Conservation (phyloP, 257 asterid genomes). For the Cruciata laevipes region DNA sequence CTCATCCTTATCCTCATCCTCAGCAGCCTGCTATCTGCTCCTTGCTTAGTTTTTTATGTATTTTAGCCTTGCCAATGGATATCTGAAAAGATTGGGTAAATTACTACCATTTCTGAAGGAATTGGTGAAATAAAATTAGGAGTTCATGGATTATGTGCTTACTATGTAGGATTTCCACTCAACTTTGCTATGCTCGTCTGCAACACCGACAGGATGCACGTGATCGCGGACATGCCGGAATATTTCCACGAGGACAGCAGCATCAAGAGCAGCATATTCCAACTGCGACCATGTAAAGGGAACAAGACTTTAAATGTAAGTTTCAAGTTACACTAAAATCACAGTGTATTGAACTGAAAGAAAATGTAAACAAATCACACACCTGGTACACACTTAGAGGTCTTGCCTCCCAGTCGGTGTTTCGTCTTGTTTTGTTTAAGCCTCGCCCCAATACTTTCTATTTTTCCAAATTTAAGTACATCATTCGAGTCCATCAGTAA, state of each 20-base stretch:
- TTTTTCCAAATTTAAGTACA: slow-evolving; percentile 11
- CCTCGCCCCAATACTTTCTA: slow-evolving; percentile 83
- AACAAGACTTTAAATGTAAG: neutral
- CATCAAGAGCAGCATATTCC: slow-evolving; percentile 97
- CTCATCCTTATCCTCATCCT: slow-evolving; percentile 6
- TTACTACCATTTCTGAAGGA: neutral
- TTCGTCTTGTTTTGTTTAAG: slow-evolving; percentile 85
- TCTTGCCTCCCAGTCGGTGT: slow-evolving; percentile 95
- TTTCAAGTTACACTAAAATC: neutral
- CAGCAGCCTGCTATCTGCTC: slow-evolving; percentile 12
- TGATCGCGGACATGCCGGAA: slow-evolving; percentile 61
- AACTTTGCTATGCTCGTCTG: slow-evolving; percentile 43
- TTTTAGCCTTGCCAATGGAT: slow-evolving; percentile 45
- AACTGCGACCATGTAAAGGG: slow-evolving; percentile 36
- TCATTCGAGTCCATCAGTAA: neutral
- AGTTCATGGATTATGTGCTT: slow-evolving; percentile 19
- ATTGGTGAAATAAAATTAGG: neutral
- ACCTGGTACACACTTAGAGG: slow-evolving; percentile 83
- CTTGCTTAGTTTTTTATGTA: slow-evolving; percentile 21
- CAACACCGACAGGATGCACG: slow-evolving; percentile 32
- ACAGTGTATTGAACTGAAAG: neutral
- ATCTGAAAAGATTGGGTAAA: slow-evolving; percentile 33
- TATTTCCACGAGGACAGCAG: slow-evolving; percentile 84
- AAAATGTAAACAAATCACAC: neutral
- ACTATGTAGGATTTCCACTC: slow-evolving; percentile 95